These are phyloP conservation scores for Claviceps citrina DNA, from an alignment of 2,329 filamentous ascomycete genomes.

Conservation along the genomic window DNA sequence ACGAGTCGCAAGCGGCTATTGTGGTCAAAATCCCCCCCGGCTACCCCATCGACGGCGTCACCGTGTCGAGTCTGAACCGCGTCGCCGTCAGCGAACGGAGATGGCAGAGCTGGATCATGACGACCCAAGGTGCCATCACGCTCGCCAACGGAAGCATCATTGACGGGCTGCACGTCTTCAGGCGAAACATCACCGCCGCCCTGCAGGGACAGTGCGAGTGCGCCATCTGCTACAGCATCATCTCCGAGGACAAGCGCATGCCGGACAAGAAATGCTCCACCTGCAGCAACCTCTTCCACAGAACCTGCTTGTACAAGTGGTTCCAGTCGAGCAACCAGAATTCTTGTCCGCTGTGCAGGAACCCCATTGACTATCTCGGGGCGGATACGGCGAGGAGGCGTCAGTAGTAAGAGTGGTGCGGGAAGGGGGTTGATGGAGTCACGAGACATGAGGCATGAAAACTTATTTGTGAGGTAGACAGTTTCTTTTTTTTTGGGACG, in stretches of 20 bases:
- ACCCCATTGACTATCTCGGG: conserved; percentile 54
- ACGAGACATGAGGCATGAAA: too few species aligned
- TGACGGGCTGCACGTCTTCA: conserved; percentile 73
- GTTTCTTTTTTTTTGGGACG: too few species aligned
- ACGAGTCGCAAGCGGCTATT: conserved; percentile 73
- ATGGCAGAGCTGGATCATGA: conserved; percentile 83
- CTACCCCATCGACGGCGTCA: conserved; percentile 69
- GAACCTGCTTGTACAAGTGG: conserved; percentile 86
- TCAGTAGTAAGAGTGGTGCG: conserved; percentile 7
- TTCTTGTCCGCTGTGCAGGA: conserved; percentile 83
- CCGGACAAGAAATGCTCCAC: conserved; percentile 85
- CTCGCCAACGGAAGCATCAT: conserved; percentile 82
- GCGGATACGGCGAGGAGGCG: conserved; percentile 25
- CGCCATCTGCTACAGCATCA: conserved; percentile 91
- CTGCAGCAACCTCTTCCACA: conserved; percentile 89
- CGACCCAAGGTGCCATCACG: conserved; percentile 80
- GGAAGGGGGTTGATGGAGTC: too few species aligned
- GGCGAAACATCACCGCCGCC: conserved; percentile 71
- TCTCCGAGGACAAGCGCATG: conserved; percentile 73
- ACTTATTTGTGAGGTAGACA: too few species aligned
- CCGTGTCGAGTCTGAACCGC: conserved; percentile 61
- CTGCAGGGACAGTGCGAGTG: conserved; percentile 91
- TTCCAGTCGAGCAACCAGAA: conserved; percentile 87
- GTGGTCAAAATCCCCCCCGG: conserved; percentile 63
- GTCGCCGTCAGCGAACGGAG: conserved; percentile 82